Conservation (phyloP, 2,329 filamentous ascomycete species). For the Fonsecaea pedrosoi region DNA sequence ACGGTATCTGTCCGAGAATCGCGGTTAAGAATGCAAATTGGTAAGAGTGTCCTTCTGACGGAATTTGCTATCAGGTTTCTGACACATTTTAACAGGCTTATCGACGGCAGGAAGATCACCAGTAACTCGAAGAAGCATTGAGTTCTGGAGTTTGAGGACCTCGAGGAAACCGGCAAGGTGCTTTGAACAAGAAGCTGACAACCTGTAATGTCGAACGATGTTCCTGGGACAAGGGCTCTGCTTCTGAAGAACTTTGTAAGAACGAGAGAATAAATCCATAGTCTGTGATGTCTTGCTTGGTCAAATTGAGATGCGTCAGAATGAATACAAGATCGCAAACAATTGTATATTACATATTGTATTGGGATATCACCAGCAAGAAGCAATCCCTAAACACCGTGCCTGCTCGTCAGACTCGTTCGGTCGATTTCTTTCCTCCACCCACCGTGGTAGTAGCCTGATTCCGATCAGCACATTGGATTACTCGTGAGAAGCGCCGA, state of each 20-base stretch:
- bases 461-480: background rate
- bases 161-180: background rate
- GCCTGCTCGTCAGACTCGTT: conserved; percentile 9
- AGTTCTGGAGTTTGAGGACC: background rate
- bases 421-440: background rate
- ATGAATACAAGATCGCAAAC: background rate
- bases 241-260: background rate
- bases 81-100: conserved; percentile 11
- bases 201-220: background rate
- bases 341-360: conserved; percentile 7
- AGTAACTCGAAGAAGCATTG: conserved; percentile 15
- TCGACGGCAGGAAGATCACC: conserved; percentile 18
- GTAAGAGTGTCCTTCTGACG: conserved; percentile 8
- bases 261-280: background rate
- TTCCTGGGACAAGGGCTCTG: background rate
- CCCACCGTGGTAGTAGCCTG: background rate
- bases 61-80: background rate
- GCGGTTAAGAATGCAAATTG: conserved; percentile 25
- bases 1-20: conserved; percentile 18
- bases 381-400: conserved; percentile 22
- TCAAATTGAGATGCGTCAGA: background rate
- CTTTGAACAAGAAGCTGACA: background rate
- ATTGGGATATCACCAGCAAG: conserved; percentile 22
- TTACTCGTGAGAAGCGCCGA: background rate
- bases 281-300: background rate